A percentile compares a stretch with the other conserved stretches of the same genome.
These are phyloP conservation scores for Podochytrium sp. DNA, from an alignment of 192 early-diverging fungal species.

Conservation along the genomic window DNA sequence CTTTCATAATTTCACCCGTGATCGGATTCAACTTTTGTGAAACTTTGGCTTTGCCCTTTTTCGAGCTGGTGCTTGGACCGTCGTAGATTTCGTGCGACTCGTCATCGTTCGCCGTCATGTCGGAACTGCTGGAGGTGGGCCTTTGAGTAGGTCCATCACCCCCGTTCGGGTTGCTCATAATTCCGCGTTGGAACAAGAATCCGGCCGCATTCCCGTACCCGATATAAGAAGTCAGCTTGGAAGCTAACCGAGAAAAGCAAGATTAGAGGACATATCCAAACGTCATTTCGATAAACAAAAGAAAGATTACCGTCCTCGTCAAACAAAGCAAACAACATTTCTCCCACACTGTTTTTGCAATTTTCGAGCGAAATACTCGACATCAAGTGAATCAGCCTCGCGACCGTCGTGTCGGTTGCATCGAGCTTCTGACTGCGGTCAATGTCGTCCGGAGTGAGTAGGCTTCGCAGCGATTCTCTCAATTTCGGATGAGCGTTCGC, in stretches of 20 bases:
- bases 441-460: constrained; percentile 68
- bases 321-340: constrained; percentile 71
- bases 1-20: constrained; percentile 71
- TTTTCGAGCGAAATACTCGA: constrained; percentile 66
- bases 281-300: not conserved
- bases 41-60: constrained; percentile 12
- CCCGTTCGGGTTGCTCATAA: constrained; percentile 44
- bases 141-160: not conserved
- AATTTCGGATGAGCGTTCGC: constrained; percentile 53
- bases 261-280: not conserved
- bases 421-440: constrained; percentile 75
- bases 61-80: not conserved
- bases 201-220: constrained; percentile 96
- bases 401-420: constrained; percentile 61
- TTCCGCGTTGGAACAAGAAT: constrained; percentile 76
- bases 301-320: constrained; percentile 66
- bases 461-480: constrained; percentile 42
- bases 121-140: not conserved
- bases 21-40: constrained; percentile 76
- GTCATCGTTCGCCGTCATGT: not conserved
- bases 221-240: constrained; percentile 65
- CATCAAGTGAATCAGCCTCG: constrained; percentile 72
- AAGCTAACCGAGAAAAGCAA: constrained; percentile 46
- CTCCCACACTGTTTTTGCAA: constrained; percentile 60
- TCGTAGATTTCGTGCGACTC: not conserved